These are phyloP conservation scores for Phtheirospermum japonicum DNA, from an alignment of 257 asterid genomes.

Conservation along the genomic window DNA sequence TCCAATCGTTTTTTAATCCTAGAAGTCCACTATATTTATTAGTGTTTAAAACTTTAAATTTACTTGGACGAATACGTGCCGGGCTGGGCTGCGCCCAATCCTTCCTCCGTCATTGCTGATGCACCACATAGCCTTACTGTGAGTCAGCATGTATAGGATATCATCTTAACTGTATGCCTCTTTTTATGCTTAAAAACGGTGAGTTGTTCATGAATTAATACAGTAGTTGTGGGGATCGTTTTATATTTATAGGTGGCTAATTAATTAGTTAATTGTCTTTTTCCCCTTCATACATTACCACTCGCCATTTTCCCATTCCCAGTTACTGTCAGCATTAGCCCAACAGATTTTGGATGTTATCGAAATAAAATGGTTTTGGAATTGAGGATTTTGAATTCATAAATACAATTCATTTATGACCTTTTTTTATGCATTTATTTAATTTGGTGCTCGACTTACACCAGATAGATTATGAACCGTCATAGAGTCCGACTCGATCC, in stretches of 20 bases:
- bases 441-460: too few relatives aligned
- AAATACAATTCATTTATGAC: background rate
- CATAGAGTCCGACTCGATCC: too few relatives aligned
- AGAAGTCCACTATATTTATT: too few relatives aligned
- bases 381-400: background rate
- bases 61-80: too few relatives aligned
- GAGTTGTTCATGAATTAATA: slow-evolving; percentile 26
- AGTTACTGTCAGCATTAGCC: background rate
- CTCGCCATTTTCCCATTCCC: background rate
- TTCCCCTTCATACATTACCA: background rate
- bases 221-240: slow-evolving; percentile 14
- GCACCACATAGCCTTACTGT: background rate
- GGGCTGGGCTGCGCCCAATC: too few relatives aligned
- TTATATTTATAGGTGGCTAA: slow-evolving; percentile 10
- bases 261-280: slow-evolving; percentile 2
- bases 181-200: slow-evolving; percentile 13
- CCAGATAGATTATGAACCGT: too few relatives aligned
- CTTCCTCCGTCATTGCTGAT: too few relatives aligned
- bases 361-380: background rate
- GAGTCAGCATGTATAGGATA: background rate
- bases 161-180: background rate
- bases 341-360: background rate
- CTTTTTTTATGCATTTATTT: too few relatives aligned
- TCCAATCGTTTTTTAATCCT: too few relatives aligned
- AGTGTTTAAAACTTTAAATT: too few relatives aligned